Percentiles rank a stretch among this genome's conserved stretches.
Conservation (phyloP, 306 rosid genomes). For the Medicago ruthenica region DNA sequence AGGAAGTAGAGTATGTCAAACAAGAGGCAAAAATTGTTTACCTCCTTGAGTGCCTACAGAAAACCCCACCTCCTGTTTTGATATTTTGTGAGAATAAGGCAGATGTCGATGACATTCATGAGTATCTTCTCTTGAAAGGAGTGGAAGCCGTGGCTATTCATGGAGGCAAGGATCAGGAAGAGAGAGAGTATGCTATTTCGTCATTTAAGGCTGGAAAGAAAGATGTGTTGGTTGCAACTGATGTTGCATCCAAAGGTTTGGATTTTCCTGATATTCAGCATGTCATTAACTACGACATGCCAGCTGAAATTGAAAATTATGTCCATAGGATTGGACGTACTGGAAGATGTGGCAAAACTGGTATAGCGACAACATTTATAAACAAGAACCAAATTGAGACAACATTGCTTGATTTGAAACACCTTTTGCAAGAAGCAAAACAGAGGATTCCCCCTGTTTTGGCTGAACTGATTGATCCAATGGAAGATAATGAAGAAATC, state of each 20-base stretch:
- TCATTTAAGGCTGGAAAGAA: constrained; percentile 82
- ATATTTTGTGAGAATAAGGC: constrained; percentile 93
- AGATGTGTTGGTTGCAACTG: constrained; percentile 97
- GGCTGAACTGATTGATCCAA: constrained; percentile 88
- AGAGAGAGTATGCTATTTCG: constrained; percentile 84
- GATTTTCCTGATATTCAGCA: constrained; percentile 98
- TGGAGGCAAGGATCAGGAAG: constrained; percentile 97
- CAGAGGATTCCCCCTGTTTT: constrained; percentile 96
- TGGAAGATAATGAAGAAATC: constrained; percentile 81
- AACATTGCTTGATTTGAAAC: constrained; percentile 92
- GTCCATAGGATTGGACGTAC: constrained; percentile 98
- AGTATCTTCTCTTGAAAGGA: constrained; percentile 92
- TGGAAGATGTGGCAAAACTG: constrained; percentile 93
- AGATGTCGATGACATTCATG: constrained; percentile 92
- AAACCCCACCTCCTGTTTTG: constrained; percentile 89
- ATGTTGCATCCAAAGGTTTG: constrained; percentile 93
- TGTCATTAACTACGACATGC: constrained; percentile 94
- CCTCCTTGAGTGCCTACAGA: constrained; percentile 88
- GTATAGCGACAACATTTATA: constrained; percentile 90
- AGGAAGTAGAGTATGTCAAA: constrained; percentile 93
- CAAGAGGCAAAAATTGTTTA: constrained; percentile 93
- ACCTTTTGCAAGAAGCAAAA: constrained; percentile 95
- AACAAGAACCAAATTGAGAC: constrained; percentile 96
- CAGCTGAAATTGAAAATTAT: constrained; percentile 92
- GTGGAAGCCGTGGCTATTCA: constrained; percentile 98